Percentiles rank a stretch among this genome's conserved stretches.
These are phyloP conservation scores for Globisporangium uncinulatum DNA, from an alignment of 352 stramenopile genomes.

Conservation along the genomic window DNA sequence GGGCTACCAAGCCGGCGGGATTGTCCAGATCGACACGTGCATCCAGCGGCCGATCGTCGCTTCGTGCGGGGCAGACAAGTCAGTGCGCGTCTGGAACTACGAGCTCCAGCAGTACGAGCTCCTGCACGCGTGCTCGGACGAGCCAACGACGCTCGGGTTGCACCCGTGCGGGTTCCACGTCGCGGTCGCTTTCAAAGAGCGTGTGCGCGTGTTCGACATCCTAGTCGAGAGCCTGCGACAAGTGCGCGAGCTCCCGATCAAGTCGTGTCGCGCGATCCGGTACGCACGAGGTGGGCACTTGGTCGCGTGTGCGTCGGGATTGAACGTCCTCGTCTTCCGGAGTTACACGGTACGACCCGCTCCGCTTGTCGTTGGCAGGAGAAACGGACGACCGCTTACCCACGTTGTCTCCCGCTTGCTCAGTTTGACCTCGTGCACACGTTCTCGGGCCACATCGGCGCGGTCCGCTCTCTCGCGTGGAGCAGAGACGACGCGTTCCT, in stretches of 20 bases:
- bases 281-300: slow-evolving; percentile 70
- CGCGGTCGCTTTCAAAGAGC: slow-evolving; percentile 74
- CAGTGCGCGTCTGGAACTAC: slow-evolving; percentile 88
- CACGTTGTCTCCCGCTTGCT: background rate
- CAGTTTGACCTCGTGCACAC: slow-evolving; percentile 59
- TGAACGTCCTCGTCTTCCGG: slow-evolving; percentile 56
- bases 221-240: slow-evolving; percentile 62
- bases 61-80: slow-evolving; percentile 80
- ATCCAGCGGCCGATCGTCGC: slow-evolving; percentile 78
- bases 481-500: slow-evolving; percentile 68
- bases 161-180: slow-evolving; percentile 71
- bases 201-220: slow-evolving; percentile 66
- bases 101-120: slow-evolving; percentile 58
- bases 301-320: slow-evolving; percentile 61
- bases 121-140: slow-evolving; percentile 51
- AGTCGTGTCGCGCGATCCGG: slow-evolving; percentile 50
- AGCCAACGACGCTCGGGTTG: slow-evolving; percentile 52
- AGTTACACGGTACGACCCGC: slow-evolving; percentile 46
- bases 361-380: too few species aligned
- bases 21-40: slow-evolving; percentile 79
- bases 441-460: slow-evolving; percentile 77
- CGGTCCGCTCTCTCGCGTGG: slow-evolving; percentile 61
- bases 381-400: too few species aligned
- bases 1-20: slow-evolving; percentile 49
- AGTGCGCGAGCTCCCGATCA: slow-evolving; percentile 58